Evolutionary conservation across 352 stramenopile species (phyloP).

Genomic region (Pythium folliculosum): DNA sequence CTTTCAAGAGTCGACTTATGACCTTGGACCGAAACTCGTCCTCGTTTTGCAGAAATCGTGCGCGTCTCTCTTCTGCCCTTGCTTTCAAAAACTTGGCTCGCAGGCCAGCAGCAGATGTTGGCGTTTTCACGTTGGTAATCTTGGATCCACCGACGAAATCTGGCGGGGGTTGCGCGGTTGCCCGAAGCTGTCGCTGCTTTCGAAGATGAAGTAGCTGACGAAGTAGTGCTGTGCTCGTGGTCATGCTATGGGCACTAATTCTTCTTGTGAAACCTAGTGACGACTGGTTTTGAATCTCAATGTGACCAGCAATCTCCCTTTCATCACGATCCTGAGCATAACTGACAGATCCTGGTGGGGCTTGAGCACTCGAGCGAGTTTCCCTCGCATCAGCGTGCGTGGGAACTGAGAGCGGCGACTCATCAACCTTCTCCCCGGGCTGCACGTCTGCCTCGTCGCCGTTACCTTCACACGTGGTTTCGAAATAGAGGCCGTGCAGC

Average conservation of each 20-base stretch:
- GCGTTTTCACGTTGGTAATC: slow-evolving; percentile 32
- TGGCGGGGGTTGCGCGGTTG: slow-evolving; percentile 28
- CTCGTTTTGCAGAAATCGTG: slow-evolving; percentile 32
- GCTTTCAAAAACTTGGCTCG: slow-evolving; percentile 52
- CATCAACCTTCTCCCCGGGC: not conserved
- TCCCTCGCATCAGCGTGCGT: not conserved
- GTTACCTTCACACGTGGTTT: slow-evolving; percentile 26
- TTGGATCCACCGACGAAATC: slow-evolving; percentile 41
- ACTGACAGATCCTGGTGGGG: not conserved
- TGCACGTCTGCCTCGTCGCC: not conserved
- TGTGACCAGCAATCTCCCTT: not conserved
- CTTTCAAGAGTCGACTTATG: slow-evolving; percentile 19
- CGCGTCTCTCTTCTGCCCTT: slow-evolving; percentile 34
- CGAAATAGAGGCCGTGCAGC: slow-evolving; percentile 42
- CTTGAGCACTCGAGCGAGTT: not conserved
- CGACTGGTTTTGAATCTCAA: not conserved
- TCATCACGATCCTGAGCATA: not conserved
- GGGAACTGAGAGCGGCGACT: not conserved
- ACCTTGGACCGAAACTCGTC: slow-evolving; percentile 28
- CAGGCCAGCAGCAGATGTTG: slow-evolving; percentile 41
- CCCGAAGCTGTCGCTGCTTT: slow-evolving; percentile 35
- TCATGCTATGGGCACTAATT: not conserved
- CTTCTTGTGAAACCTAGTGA: not conserved
- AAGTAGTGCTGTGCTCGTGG: slow-evolving; percentile 32
- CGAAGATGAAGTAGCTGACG: slow-evolving; percentile 43